Evolutionary conservation across 768 basidiomycete genomes (phyloP), one percentile per base, ranked within the genome.

Genomic region (Crepidotus variabilis): DNA sequence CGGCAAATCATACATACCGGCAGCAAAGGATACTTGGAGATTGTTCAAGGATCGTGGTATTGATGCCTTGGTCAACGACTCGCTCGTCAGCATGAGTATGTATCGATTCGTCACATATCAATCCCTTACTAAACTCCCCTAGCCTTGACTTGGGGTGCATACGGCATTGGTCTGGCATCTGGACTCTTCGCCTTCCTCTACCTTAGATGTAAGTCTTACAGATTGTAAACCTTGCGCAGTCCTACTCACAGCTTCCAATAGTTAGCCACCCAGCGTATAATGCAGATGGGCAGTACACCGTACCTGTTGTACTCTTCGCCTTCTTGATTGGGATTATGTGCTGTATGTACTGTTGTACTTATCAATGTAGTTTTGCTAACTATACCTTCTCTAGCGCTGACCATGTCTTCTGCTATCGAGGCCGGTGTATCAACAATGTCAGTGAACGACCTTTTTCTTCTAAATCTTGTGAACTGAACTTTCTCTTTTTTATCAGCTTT

Each of bases 361-460:
- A 55, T 9, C n/a, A 39, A 34, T 46, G 11, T 47, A 34, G 22
- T 22, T 21, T 23, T 36, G 55, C 60, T 56, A 54, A 28, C 59
- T 43, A 22, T 45, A 10, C 51, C 57, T 20, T 20, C 33, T 28
- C 28, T 49, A 89, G 87, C 83, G 14, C 69, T 88, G 58, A 89
- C 88, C 6, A 72, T 90, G 58, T 82, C 83, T 2, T 85, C 86
- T 11, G 84, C 87, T 2, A 84, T 92, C 61, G 90, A 93, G 65
- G 90, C 90, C 13, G 92, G 91, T 50, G 91, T 94, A 1, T 92
- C 90, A 1, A 93, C 91, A 1, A 92, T 93, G 84, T 90, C 68
- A 60, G 81, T n/a, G n/a, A n/a, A n/a, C 65, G 11, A 21, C 16
- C 22, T 56, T 18, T 43, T 34, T 6, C 34, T 14, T 32, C 22